Conservation (phyloP, 2,329 filamentous ascomycete genomes). For the Aspergillus sp. region DNA sequence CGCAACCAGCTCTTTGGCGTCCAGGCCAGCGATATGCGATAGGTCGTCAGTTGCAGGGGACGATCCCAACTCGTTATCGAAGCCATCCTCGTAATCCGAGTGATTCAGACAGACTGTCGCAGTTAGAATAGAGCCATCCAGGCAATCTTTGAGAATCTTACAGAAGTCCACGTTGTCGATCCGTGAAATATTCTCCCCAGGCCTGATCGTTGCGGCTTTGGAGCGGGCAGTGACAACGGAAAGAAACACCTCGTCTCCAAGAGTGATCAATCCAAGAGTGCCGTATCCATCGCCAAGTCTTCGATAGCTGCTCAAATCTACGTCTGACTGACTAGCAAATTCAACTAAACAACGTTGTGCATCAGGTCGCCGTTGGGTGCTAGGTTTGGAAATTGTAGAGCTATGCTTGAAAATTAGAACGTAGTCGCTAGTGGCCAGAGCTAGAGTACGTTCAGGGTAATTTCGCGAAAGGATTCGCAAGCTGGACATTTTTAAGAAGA, state of each 20-base stretch:
- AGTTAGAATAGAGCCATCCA: background rate
- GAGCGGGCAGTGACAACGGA: conserved; percentile 81
- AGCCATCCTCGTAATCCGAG: conserved; percentile 77
- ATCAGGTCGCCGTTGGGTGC: conserved; percentile 29
- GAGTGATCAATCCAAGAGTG: conserved; percentile 82
- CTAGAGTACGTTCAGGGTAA: conserved; percentile 81
- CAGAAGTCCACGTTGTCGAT: conserved; percentile 85
- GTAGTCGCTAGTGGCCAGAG: conserved; percentile 75
- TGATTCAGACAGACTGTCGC: conserved; percentile 77
- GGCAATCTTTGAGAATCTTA: conserved; percentile 29
- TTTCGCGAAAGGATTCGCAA: conserved; percentile 84
- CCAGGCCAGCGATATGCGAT: conserved; percentile 51
- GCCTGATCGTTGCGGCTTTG: conserved; percentile 76
- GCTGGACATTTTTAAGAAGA: conserved; percentile 46
- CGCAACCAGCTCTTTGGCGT: conserved; percentile 66
- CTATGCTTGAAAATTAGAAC: conserved; percentile 83
- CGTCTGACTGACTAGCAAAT: conserved; percentile 65
- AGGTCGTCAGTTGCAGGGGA: conserved; percentile 55
- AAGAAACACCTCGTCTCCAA: conserved; percentile 82
- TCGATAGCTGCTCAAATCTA: conserved; percentile 74
- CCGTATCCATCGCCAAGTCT: conserved; percentile 77
- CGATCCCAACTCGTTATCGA: conserved; percentile 56
- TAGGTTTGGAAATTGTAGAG: conserved; percentile 59
- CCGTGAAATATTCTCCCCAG: conserved; percentile 83
- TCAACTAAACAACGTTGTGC: conserved; percentile 78